phyloP scores from a whole-genome alignment of 805 yeast species.

The Saccharomycopsis fermentans region DNA sequence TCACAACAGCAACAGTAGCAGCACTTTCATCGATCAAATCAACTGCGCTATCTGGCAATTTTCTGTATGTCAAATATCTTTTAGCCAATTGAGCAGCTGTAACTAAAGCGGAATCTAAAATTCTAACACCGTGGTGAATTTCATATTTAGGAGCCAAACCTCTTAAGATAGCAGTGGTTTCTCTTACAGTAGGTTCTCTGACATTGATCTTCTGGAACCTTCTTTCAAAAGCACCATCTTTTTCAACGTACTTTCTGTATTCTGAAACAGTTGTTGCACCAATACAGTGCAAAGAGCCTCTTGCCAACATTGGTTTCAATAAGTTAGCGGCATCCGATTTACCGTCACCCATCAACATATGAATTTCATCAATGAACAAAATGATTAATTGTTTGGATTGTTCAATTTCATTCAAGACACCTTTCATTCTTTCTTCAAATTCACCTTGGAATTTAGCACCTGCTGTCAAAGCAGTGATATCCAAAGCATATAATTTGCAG shows the following conservation, averaged over 20 bases:
- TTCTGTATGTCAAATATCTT: slow-evolving; percentile 87
- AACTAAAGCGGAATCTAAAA: slow-evolving; percentile 87
- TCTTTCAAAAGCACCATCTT: slow-evolving; percentile 98
- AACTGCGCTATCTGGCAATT: slow-evolving; percentile 94
- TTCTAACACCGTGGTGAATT: slow-evolving; percentile 95
- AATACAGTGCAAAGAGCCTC: slow-evolving; percentile 93
- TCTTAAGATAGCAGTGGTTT: slow-evolving; percentile 91
- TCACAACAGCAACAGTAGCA: slow-evolving; percentile 94
- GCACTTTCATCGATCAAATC: slow-evolving; percentile 94
- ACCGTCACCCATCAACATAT: slow-evolving; percentile 99
- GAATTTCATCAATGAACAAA: slow-evolving; percentile 93
- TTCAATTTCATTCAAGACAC: slow-evolving; percentile 89
- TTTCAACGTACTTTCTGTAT: slow-evolving; percentile 84
- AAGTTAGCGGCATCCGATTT: slow-evolving; percentile 95
- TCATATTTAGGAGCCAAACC: slow-evolving; percentile 94
- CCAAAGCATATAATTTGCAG: slow-evolving; percentile 77
- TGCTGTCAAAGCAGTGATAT: slow-evolving; percentile 92
- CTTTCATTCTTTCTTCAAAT: slow-evolving; percentile 95
- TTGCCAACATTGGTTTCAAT: slow-evolving; percentile 92
- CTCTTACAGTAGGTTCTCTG: slow-evolving; percentile 83
- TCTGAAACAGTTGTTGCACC: slow-evolving; percentile 97
- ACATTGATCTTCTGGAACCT: slow-evolving; percentile 97
- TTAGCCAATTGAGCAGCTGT: slow-evolving; percentile 92
- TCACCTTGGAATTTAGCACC: slow-evolving; percentile 99
- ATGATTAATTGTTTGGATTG: slow-evolving; percentile 78